Conservation (phyloP, 2,329 filamentous ascomycete genomes). For the Bisporella sp. region DNA sequence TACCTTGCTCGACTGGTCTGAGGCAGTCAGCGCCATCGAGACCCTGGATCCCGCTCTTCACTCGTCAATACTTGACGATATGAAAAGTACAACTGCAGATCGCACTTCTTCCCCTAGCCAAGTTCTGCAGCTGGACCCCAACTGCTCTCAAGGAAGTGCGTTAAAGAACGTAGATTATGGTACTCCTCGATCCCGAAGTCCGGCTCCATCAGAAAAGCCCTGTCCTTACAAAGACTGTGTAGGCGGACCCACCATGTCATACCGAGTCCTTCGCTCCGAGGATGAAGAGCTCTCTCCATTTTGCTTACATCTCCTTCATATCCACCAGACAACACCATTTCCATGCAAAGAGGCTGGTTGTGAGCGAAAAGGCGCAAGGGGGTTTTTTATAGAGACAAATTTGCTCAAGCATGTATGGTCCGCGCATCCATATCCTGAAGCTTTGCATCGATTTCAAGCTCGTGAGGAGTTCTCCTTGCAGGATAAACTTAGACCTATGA, state of each 20-base stretch:
- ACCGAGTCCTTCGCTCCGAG: conserved; percentile 14
- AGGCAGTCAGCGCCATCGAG: conserved; percentile 22
- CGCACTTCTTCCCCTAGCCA: too few species aligned
- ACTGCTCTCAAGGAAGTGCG: too few species aligned
- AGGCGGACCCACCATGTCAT: conserved; percentile 3
- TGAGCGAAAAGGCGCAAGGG: conserved; percentile 15
- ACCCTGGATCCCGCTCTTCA: conserved; percentile 21
- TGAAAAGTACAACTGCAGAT: neutral
- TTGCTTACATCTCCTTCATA: conserved; percentile 18
- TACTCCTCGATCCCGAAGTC: neutral
- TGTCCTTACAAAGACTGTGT: neutral
- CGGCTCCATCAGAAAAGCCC: neutral
- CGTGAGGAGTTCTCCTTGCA: conserved; percentile 17
- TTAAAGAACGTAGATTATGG: too few species aligned
- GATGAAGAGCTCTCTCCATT: conserved; percentile 21
- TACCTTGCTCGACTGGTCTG: conserved; percentile 23
- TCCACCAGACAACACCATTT: conserved; percentile 21
- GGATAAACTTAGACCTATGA: neutral
- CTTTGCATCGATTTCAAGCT: conserved; percentile 17
- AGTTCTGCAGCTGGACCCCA: too few species aligned
- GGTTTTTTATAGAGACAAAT: conserved; percentile 20
- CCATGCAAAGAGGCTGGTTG: conserved; percentile 22
- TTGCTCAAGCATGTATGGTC: conserved; percentile 19
- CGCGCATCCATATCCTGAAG: conserved; percentile 13
- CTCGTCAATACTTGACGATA: conserved; percentile 20